Evolutionary conservation across 2,329 filamentous ascomycete genomes (phyloP).

Genomic region (Fusarium sambucinum): DNA sequence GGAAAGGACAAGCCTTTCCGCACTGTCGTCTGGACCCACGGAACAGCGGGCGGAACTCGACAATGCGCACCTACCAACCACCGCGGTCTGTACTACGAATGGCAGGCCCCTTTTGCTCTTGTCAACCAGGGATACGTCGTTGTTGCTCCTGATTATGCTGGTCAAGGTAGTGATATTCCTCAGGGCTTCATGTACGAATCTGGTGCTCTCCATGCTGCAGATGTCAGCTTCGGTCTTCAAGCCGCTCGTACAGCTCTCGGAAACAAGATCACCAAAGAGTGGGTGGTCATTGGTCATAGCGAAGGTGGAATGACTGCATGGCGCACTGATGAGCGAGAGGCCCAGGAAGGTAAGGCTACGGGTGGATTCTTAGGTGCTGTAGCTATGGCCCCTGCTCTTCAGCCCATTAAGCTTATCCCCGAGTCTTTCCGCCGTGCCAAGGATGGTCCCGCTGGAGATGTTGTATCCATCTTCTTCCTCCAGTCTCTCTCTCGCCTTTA

Average conservation of each 20-base stretch:
- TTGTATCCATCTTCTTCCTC: conserved; percentile 20
- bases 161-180: conserved; percentile 19
- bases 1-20: conserved; percentile 22
- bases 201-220: conserved; percentile 13
- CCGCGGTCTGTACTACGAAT: conserved; percentile 10
- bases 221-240: conserved; percentile 11
- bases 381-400: conserved; percentile 8
- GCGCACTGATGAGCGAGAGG: conserved; percentile 20
- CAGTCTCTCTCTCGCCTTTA: conserved; percentile 8
- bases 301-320: conserved; percentile 26
- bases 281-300: conserved; percentile 19
- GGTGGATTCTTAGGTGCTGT: conserved; percentile 24
- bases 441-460: conserved; percentile 15
- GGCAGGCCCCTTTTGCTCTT: conserved; percentile 1
- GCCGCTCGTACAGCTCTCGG: conserved; percentile 9
- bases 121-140: conserved; percentile 12
- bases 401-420: conserved; percentile 23
- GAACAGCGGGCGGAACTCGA: conserved; percentile 19
- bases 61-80: conserved; percentile 27
- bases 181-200: conserved; percentile 32
- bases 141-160: conserved; percentile 17
- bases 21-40: conserved; percentile 24
- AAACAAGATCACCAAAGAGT: conserved; percentile 11
- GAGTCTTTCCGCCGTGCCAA: conserved; percentile 21
- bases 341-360: neutral